These are phyloP conservation scores for Chaetomidium leptoderma DNA, from an alignment of 495 filamentous ascomycete species.

Conservation along the genomic window DNA sequence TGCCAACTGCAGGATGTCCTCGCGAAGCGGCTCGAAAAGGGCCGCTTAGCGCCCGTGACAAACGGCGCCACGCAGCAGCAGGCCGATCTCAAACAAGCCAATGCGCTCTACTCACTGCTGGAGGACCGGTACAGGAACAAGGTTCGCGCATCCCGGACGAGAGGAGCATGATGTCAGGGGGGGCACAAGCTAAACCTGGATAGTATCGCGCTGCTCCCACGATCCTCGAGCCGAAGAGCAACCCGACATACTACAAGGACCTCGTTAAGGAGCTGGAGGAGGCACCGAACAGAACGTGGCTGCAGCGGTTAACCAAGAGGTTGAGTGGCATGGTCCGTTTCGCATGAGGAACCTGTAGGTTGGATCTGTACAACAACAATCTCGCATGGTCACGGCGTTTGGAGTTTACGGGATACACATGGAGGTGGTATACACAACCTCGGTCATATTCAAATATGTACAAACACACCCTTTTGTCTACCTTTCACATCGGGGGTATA, in stretches of 20 bases:
- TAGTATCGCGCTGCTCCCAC: conserved; percentile 61
- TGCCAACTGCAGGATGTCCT: conserved; percentile 70
- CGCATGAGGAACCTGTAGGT: conserved; percentile 2
- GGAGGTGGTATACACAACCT: not conserved
- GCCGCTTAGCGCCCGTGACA: conserved; percentile 44
- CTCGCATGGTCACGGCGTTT: conserved; percentile 26
- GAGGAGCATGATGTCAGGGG: too few species aligned
- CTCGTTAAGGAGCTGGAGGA: conserved; percentile 68
- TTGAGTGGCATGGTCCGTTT: conserved; percentile 63
- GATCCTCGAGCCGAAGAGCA: conserved; percentile 64
- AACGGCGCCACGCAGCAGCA: conserved; percentile 28
- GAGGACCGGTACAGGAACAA: conserved; percentile 66
- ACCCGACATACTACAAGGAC: conserved; percentile 72
- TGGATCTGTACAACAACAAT: conserved; percentile 13
- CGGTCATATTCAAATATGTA: not conserved
- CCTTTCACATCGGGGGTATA: conserved; percentile 13
- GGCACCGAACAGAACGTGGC: conserved; percentile 59
- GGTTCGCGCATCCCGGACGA: conserved; percentile 32
- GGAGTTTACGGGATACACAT: conserved; percentile 4
- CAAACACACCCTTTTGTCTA: conserved; percentile 11
- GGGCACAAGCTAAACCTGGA: conserved; percentile 1
- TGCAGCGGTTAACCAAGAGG: conserved; percentile 52
- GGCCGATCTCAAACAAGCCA: conserved; percentile 52
- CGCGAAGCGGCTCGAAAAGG: conserved; percentile 53
- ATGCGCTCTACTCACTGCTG: conserved; percentile 70